Evolutionary conservation across 129 eudicot species (phyloP), one percentile per base, ranked within the genome.

Genomic region (Flaveria sonorensis): DNA sequence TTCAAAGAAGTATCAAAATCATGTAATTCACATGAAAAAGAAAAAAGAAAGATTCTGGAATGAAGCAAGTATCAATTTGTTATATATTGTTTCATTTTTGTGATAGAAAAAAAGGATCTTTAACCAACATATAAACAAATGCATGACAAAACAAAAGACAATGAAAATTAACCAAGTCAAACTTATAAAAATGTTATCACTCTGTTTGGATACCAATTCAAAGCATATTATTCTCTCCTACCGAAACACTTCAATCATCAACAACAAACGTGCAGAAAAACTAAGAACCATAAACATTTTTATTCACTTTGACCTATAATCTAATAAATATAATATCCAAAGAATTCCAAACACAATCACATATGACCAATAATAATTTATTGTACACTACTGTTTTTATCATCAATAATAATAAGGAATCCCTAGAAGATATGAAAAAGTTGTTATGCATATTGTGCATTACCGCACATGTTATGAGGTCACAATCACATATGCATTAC

Each of bases 91-190:
- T 47, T 15, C 79, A 63, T 63, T 80, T 79, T 7, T 73, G 20
- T 80, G 79, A 72, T 40, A 63, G 45, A 40, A 14, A 72, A 62
- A 78, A 40, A 9, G 51, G 74, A 36, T 64, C 46, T 72, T 63
- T 46, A 2, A 46, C 73, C 45, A 70, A 78, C 76, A 63, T 28
- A 57, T 57, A 26, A 56, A 30, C 70, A 47, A 65, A n/a, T 6
- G 60, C 53, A 59, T 21, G 43, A 64, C 82, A 78, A 78, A 70
- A 64, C 50, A 80, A 80, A 72, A 80, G 79, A 80, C 73, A 79
- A 36, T 13, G 53, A 23, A 79, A 72, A 72, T n/a, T 36, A 48
- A 80, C 60, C 78, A 80, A 80, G 79, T 80, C 83, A 80, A 80
- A 80, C 46, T 67, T 62, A 5, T 74, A 1, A 74, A 60, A 60